These are phyloP conservation scores for Zygosaccharomyces pseudobailii DNA, from an alignment of 1,139 yeast genomes.

Conservation along the genomic window DNA sequence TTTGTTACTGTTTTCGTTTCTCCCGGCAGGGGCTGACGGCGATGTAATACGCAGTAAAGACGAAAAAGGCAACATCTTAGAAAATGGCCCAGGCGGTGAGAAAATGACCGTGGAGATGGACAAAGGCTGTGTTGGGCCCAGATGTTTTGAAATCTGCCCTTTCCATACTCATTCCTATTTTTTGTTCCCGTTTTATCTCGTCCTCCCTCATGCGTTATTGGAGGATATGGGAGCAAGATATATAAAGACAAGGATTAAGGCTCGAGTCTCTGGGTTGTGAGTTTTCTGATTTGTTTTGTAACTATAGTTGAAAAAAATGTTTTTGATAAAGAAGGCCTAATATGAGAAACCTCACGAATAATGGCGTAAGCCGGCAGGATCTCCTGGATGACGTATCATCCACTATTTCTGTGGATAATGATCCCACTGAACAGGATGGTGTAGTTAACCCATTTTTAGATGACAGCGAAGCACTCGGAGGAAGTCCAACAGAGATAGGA, in stretches of 20 bases:
- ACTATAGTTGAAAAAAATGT: neutral
- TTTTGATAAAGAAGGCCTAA: neutral
- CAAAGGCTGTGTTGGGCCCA: neutral
- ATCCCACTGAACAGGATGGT: neutral
- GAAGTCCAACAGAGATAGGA: neutral
- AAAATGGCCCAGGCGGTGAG: neutral
- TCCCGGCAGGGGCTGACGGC: neutral
- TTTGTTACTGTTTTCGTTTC: neutral
- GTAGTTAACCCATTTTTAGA: slow-evolving; percentile 23
- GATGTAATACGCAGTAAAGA: neutral
- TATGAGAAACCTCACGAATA: slow-evolving; percentile 12
- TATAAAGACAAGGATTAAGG: neutral
- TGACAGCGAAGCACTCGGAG: slow-evolving; percentile 23
- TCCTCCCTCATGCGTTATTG: neutral
- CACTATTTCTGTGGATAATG: neutral
- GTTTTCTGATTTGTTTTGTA: slow-evolving; percentile 1
- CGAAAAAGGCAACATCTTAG: neutral
- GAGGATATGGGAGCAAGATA: neutral
- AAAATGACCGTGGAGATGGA: neutral
- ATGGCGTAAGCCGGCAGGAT: slow-evolving; percentile 11
- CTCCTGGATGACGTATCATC: slow-evolving; percentile 3
- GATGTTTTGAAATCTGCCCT: neutral
- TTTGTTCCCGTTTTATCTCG: neutral
- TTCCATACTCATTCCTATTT: neutral
- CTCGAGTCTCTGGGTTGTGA: neutral